Base-by-base conservation (phyloP, 148 eudicot genomes). In the Rhododendron vialii region DNA sequence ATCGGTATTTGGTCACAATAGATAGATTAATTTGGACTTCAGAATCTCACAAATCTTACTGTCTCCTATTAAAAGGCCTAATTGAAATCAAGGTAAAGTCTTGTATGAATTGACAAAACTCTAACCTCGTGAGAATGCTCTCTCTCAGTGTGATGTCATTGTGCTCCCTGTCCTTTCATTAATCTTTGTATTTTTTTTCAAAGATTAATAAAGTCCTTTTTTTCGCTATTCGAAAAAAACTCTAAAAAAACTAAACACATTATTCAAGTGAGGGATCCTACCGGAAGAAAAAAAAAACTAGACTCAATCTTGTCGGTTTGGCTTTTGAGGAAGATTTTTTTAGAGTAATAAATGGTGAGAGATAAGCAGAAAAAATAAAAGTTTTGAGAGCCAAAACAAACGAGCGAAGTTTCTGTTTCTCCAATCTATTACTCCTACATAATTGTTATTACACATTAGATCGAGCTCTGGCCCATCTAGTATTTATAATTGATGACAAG, bases 401-500 rank as follows among this genome's bases (percentile, higher is more conserved):
- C 45, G 6, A 41, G 45, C 8, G 38, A 12, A 4, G 41, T 33
- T 28, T 71, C 20, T 7, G 2, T 71, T 33, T 28, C 41, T 13
- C 75, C 61, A 63, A 63, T 82, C 38, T 28, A 35, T 35, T 24
- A n/a, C n/a, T n/a, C n/a, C n/a, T n/a, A 24, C 33, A 4, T 69
- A 69, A 30, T 69, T 65, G 50, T 83, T 43, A 24, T 74, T 26
- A 43, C 18, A 33, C 53, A 10, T 61, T 18, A 48, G 79, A 50
- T 78, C 47, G 75, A 5, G n/a, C 22, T 18, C 11, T 84, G 79
- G 33, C 5, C 63, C 30, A 73, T 35, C 50, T 45, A 84, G 55
- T 84, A 43, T 61, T 85, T 63, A 14, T 82, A 78, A 78, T 85
- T 55, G 47, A 85, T 55, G 47, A 85, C 83, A 84, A 83, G 88